Base-by-base conservation (phyloP, 441 rosid species). In the Flueggea neowawraea region DNA sequence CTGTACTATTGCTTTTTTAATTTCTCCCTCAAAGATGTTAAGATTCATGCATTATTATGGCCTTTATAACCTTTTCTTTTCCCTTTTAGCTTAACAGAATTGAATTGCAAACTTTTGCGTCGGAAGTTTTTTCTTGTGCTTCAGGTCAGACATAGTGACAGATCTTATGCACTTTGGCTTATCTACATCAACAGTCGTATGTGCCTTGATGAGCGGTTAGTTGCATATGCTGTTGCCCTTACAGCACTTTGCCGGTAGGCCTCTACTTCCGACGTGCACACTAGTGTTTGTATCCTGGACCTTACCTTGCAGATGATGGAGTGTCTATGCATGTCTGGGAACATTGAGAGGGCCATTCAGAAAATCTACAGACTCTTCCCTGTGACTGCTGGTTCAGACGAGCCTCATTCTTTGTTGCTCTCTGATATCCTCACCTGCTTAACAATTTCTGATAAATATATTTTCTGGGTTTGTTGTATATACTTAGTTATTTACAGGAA, bases 381-480 rank as follows among this genome's bases (percentile, higher is more conserved):
- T 22, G 68, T 72, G 62, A 77, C 72, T 55, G 62, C 79, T 72
- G 72, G 69, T 72, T 77, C 93, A 67, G 86, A 85, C 62, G 89
- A 88, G 76, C 78, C 80, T 73, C 80, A 75, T 68, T 71, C 78
- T 78, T 62, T 69, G 75, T 77, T 82, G 82, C 73, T 95, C 76
- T 78, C 87, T 82, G 85, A 82, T 85, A 89, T 88, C 76, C 82
- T 85, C 85, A 73, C 81, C 66, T 90, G 88, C 88, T 82, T 95
- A 81, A 86, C 86, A 68, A 71, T 80, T 81, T 80, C 95, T 88
- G 99, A 91, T 82, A 88, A 84, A 82, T 87, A 86, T 88, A 79
- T 91, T 76, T 89, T 95, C 86, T 95, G 99, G 99, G 78, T 95
- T 85, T 91, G 90, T 88, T 95, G 98, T 85, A 83, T 88, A 77